These are phyloP conservation scores for Peronospora tabacina DNA, from an alignment of 352 stramenopile species.

Conservation along the genomic window DNA sequence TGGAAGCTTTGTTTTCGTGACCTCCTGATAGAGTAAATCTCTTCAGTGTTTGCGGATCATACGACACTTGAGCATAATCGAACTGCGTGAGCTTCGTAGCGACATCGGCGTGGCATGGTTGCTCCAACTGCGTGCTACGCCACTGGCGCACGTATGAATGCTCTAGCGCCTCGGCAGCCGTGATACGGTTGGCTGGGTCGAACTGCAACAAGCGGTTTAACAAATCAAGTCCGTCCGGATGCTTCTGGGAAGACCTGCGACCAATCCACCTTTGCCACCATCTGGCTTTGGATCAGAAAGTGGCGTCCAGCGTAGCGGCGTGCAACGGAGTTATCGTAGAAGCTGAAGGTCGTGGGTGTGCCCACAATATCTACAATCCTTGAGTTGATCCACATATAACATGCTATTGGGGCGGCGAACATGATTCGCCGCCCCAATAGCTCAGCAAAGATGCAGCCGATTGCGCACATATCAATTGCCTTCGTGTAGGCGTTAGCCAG, in stretches of 20 bases:
- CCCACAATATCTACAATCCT: conserved; percentile 82
- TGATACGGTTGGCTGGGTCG: conserved; percentile 82
- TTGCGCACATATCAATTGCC: conserved; percentile 92
- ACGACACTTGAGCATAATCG: conserved; percentile 64
- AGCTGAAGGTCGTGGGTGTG: conserved; percentile 77
- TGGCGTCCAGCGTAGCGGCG: conserved; percentile 76
- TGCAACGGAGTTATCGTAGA: conserved; percentile 79
- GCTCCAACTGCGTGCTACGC: conserved; percentile 56
- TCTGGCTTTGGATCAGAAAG: conserved; percentile 65
- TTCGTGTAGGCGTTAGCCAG: conserved; percentile 81
- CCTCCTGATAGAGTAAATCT: conserved; percentile 74
- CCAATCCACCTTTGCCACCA: conserved; percentile 74
- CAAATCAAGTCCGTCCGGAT: conserved; percentile 80
- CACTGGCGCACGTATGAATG: conserved; percentile 87
- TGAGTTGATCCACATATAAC: conserved; percentile 84
- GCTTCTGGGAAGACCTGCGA: conserved; percentile 67
- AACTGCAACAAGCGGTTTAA: conserved; percentile 85
- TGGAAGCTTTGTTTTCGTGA: conserved; percentile 56
- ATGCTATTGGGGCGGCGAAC: conserved; percentile 79
- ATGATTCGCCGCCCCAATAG: conserved; percentile 87
- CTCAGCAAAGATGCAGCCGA: conserved; percentile 99
- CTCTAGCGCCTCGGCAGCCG: conserved; percentile 67
- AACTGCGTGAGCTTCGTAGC: conserved; percentile 54
- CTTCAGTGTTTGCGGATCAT: conserved; percentile 69
- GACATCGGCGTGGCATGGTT: conserved; percentile 47